A percentile compares a stretch with the other conserved stretches of the same genome.
Conservation (phyloP, 345 rosid genomes). For the Microcos paniculata region DNA sequence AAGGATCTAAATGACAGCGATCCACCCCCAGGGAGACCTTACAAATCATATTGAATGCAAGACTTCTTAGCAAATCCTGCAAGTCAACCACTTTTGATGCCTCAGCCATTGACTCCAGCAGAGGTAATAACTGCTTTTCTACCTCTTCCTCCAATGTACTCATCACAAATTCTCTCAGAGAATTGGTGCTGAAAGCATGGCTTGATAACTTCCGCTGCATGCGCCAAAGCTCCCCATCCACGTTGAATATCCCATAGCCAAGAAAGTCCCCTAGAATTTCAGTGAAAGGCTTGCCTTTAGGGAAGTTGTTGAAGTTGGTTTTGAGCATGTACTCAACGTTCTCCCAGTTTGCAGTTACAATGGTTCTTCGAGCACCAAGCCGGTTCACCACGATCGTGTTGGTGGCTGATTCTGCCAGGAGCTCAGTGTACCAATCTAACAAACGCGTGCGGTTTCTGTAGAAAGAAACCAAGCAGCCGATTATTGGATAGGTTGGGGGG, state of each 20-base stretch:
- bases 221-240: slow-evolving; percentile 63
- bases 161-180: slow-evolving; percentile 39
- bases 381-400: slow-evolving; percentile 59
- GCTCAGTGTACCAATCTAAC: slow-evolving; percentile 81
- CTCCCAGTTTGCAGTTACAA: slow-evolving; percentile 70
- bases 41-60: slow-evolving; percentile 49
- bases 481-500: slow-evolving; percentile 59
- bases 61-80: slow-evolving; percentile 55
- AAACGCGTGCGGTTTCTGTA: slow-evolving; percentile 60
- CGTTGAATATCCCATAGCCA: slow-evolving; percentile 69
- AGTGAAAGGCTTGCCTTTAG: slow-evolving; percentile 86
- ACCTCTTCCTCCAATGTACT: slow-evolving; percentile 41
- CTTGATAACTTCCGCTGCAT: slow-evolving; percentile 54
- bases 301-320: slow-evolving; percentile 81
- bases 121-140: slow-evolving; percentile 40
- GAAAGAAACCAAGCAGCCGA: slow-evolving; percentile 75
- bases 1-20: slow-evolving; percentile 37
- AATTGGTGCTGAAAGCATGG: slow-evolving; percentile 48
- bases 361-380: slow-evolving; percentile 57
- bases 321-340: slow-evolving; percentile 81
- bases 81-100: slow-evolving; percentile 38
- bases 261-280: slow-evolving; percentile 81
- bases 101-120: slow-evolving; percentile 38
- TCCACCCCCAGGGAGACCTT: slow-evolving; percentile 53
- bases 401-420: slow-evolving; percentile 51